Conservation (phyloP, 257 asterid genomes). For the Salvia splendens region DNA sequence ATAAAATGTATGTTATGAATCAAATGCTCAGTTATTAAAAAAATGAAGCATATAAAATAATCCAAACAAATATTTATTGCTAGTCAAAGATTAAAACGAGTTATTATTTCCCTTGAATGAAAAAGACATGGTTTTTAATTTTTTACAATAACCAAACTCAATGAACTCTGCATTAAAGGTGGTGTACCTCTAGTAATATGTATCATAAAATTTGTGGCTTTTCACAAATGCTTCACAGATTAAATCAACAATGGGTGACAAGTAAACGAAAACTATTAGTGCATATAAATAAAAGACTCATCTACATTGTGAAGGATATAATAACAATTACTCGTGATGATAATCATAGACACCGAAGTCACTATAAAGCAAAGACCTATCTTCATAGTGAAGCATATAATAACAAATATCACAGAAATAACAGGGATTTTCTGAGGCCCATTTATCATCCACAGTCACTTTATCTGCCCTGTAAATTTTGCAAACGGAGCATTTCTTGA, state of each 20-base stretch:
- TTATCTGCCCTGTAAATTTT: constrained; percentile 72
- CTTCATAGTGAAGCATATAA: constrained; percentile 85
- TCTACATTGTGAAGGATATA: too few species aligned
- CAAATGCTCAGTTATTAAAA: too few species aligned
- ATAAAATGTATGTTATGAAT: too few species aligned
- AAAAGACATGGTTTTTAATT: too few species aligned
- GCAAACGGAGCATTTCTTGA: constrained; percentile 81
- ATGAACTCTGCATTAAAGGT: too few species aligned
- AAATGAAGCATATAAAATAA: too few species aligned
- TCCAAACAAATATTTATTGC: too few species aligned
- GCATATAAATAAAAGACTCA: background rate
- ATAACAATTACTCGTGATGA: constrained; percentile 43
- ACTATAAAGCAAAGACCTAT: constrained; percentile 62
- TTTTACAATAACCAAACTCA: too few species aligned
- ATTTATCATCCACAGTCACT: constrained; percentile 83
- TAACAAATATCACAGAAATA: constrained; percentile 87
- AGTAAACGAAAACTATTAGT: background rate
- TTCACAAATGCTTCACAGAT: background rate
- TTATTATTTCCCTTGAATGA: too few species aligned
- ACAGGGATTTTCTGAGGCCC: constrained; percentile 80
- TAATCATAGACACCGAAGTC: constrained; percentile 79
- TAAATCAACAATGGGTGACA: background rate
- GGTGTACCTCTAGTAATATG: too few species aligned
- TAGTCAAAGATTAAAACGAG: too few species aligned
- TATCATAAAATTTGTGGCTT: too few species aligned